Evolutionary conservation across 2,329 filamentous ascomycete genomes (phyloP), one percentile per base, ranked within the genome.

Genomic region (Plectosphaerella cucumerina): DNA sequence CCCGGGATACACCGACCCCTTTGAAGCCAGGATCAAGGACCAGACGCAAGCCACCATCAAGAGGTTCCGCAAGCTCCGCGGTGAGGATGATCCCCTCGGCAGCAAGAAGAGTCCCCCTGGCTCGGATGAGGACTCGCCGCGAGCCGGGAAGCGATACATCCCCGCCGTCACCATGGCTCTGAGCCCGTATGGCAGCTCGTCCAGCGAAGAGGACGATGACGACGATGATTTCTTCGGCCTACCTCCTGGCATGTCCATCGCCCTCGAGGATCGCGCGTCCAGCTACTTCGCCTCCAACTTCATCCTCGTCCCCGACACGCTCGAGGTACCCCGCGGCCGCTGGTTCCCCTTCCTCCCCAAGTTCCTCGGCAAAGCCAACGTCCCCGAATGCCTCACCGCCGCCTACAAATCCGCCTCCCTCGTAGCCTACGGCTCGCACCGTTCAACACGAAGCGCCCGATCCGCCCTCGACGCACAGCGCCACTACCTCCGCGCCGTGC

Each of bases 21-120:
- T 60, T 21, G 59, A 61, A 39, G 54, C 60, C 53, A 60, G 59
- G 15, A 54, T 61, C 5, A 59, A 57, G 20, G 59, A 61, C 50
- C 59, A 61, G 50, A 60, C 59, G 4, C 50, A 60, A 26, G 56
- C 59, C 14, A 59, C 57, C 6, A 61, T 61, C 45, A 56, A 55
- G 49, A 53, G 53, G 31, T 56, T 56, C 31, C 53, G 53, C 21
- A 55, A 51, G 39, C 47, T 53, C 18, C 48, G 54, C 23, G 54
- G 53, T 10, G 54, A 56, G 23, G 15, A 23, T 9, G 23, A 17
- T 12, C 23, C 43, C 18, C 22, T 15, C 23, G 17, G 10, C 43
- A 31, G 8, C 12, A 11, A 11, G 8, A 31, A 31, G 26, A 31
- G 26, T 31, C 26, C 26, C 3, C 8, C 26, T 8, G 26, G 26